A percentile compares a stretch with the other conserved stretches of the same genome.
phyloP scores from a whole-genome alignment of 139 green algal genomes.

The Picochlorum sp. region DNA sequence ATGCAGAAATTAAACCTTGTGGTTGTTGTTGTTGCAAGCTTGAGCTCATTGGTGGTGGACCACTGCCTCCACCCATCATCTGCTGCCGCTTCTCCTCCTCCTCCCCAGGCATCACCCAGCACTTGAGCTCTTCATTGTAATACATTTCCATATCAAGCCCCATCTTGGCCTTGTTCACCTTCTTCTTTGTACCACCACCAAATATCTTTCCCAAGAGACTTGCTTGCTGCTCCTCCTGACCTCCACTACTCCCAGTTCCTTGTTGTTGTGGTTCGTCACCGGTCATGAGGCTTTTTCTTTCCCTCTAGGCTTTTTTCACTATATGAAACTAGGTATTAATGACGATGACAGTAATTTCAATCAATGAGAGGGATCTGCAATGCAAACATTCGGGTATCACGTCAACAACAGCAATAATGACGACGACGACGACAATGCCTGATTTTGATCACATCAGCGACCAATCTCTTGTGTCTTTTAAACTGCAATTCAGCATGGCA shows the following conservation, averaged over 20 bases:
- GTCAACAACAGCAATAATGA: no score
- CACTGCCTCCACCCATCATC: neutral
- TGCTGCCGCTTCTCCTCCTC: slow-evolving; percentile 17
- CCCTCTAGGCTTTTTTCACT: neutral
- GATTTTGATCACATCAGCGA: no score
- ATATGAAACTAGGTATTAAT: no score
- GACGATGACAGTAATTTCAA: no score
- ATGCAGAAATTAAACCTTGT: neutral
- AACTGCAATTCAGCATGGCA: no score
- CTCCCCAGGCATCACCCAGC: slow-evolving; percentile 30
- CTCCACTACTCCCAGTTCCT: neutral
- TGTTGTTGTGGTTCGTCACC: neutral
- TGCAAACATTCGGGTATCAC: no score
- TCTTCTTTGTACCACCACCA: slow-evolving; percentile 1
- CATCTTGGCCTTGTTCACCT: slow-evolving; percentile 12
- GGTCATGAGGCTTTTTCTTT: neutral
- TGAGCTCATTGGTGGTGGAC: neutral
- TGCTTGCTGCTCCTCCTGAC: neutral
- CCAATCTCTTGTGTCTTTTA: no score
- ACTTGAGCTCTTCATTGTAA: slow-evolving; percentile 35
- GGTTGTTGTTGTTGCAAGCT: no score
- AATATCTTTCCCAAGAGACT: slow-evolving; percentile 8
- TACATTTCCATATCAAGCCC: slow-evolving; percentile 23
- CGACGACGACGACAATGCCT: no score
- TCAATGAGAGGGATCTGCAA: no score